phyloP scores from a whole-genome alignment of 2,329 filamentous ascomycete species.

The Bipolaris sorokiniana region DNA sequence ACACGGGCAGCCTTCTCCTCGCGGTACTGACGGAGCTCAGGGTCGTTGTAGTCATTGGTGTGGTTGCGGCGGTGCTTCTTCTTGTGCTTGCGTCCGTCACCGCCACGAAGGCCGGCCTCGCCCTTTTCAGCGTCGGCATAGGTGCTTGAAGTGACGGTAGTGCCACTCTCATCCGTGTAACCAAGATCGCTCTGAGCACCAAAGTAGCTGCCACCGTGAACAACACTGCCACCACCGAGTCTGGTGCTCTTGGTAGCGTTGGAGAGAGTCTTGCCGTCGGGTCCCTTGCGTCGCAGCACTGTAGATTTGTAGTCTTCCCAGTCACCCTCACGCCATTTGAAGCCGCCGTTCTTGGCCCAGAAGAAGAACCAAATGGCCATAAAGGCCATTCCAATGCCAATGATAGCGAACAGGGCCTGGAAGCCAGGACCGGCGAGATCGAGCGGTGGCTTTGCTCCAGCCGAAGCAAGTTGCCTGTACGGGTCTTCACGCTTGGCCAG shows the following conservation, averaged over 20 bases:
- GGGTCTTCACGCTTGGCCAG: conserved; percentile 34
- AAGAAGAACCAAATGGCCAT: conserved; percentile 94
- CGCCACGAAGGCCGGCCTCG: conserved; percentile 51
- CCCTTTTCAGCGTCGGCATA: conserved; percentile 51
- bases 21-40: conserved; percentile 80
- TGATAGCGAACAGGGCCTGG: conserved; percentile 83
- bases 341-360: conserved; percentile 94
- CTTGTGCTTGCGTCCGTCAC: conserved; percentile 46
- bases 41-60: conserved; percentile 59
- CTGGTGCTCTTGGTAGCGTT: conserved; percentile 82
- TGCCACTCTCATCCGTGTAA: conserved; percentile 55
- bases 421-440: conserved; percentile 64
- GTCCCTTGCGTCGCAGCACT: conserved; percentile 84
- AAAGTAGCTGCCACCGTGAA: conserved; percentile 66
- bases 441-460: conserved; percentile 45
- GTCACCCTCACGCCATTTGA: conserved; percentile 81
- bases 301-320: conserved; percentile 99
- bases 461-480: conserved; percentile 34
- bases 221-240: conserved; percentile 82
- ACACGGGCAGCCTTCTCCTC: conserved; percentile 85
- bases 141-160: conserved; percentile 52
- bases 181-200: conserved; percentile 48
- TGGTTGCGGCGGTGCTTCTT: conserved; percentile 62
- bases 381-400: conserved; percentile 77
- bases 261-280: conserved; percentile 83